A percentile compares a stretch with the other conserved stretches of the same genome.
phyloP scores from a whole-genome alignment of 116 monocot genomes.

The Papilionanthe hybrid region DNA sequence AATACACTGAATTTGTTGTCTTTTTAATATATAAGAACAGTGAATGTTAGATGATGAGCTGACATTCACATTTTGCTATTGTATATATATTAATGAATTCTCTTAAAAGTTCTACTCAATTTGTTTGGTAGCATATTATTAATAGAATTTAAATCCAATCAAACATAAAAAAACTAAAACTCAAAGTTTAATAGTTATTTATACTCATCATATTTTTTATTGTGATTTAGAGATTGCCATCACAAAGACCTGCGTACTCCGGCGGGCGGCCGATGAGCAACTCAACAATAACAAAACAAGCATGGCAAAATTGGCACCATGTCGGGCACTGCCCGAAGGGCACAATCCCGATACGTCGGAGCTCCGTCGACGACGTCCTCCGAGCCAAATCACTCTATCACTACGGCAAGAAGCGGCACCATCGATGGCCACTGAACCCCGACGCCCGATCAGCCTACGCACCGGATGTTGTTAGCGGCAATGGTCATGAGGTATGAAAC shows the following conservation, averaged over 20 bases:
- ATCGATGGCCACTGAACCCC: not conserved
- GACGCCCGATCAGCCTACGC: conserved; percentile 21
- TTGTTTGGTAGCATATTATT: too few species aligned
- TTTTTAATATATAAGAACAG: too few species aligned
- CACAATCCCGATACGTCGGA: conserved; percentile 79
- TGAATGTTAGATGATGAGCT: too few species aligned
- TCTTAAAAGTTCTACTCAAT: too few species aligned
- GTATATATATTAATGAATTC: too few species aligned
- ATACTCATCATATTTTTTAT: too few species aligned
- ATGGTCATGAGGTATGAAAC: conserved; percentile 78
- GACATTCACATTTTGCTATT: too few species aligned
- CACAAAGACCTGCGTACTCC: conserved; percentile 30
- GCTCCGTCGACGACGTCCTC: conserved; percentile 62
- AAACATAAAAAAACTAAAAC: too few species aligned
- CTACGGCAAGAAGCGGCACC: conserved; percentile 66
- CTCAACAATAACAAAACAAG: conserved; percentile 27
- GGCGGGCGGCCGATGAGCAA: conserved; percentile 22
- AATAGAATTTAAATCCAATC: too few species aligned
- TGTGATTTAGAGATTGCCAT: conserved; percentile 26
- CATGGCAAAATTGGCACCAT: conserved; percentile 90
- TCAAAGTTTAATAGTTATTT: too few species aligned
- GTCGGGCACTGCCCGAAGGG: conserved; percentile 72
- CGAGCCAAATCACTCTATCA: conserved; percentile 72
- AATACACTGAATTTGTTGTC: too few species aligned
- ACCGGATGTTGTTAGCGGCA: conserved; percentile 92